Base-by-base conservation (phyloP, 2,329 filamentous ascomycete genomes). In the Penicillium glabrum region DNA sequence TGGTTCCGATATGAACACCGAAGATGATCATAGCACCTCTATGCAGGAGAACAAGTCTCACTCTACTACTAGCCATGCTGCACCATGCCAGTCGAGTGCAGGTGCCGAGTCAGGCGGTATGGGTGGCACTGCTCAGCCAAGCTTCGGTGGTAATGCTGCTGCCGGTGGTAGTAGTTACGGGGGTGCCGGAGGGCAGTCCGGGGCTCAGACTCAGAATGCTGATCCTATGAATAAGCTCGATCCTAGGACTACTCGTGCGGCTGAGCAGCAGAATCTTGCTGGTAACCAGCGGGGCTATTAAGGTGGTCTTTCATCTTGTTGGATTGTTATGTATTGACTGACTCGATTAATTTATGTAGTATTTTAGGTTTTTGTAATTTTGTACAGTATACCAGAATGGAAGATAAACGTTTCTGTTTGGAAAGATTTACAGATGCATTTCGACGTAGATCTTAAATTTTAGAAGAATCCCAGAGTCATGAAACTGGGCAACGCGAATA, bases 241-340 rank as follows among this genome's bases (percentile, higher is more conserved):
- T 24, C 48, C 52, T 11, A 52, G 39, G 13, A 41, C 21, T 41
- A 41, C 19, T 11, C 39, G 39, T 5, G 39, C 45, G 47, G 45
- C 41, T 21, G 44, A 54, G 26, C 45, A 57, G 35, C 23, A 53
- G 10, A 37, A 21, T 45, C 7, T 31, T 14, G 51, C 33, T 16
- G 26, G 47, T 7, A 46, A 59, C 16, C 59, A 61, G 59, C 54
- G 59, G 33, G 54, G 51, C 26, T 59, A 53, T 16, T 61, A 59
- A 19, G 45, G 7, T 19, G 7, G 5, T 27, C 11, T 10, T 23
- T 41, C 21, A 3, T 9, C 4, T 41, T 21, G 9, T 19, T 41
- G n/a, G 37, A 21, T 14, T 41, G 23, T 3, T 2, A 7, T 21
- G 23, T 1, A 1, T 23, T 41, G n/a, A 21, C 14, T 41, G n/a